Conservation (phyloP, 768 basidiomycete species). For the Hydnomerulius pinastri region DNA sequence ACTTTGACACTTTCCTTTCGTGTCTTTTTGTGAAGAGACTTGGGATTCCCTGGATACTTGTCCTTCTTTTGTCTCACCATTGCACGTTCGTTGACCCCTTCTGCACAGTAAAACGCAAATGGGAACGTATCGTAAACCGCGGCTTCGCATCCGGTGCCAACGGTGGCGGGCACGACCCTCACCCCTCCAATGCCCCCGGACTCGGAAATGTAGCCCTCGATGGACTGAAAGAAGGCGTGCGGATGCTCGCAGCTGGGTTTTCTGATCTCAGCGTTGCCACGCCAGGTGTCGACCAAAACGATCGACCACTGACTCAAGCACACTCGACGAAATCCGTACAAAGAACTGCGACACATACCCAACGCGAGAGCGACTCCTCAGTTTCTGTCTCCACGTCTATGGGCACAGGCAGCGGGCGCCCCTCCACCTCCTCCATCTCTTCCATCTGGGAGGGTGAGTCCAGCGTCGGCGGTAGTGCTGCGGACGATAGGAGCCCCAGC, state of each 20-base stretch:
- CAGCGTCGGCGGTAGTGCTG: no score
- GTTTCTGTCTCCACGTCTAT: slow-evolving; percentile 25
- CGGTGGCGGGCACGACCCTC: slow-evolving; percentile 11
- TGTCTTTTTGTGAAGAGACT: no score
- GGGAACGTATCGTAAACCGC: slow-evolving; percentile 77
- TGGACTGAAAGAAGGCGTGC: slow-evolving; percentile 65
- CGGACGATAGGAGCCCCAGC: background rate
- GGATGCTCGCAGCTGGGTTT: slow-evolving; percentile 54
- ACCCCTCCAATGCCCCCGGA: slow-evolving; percentile 1
- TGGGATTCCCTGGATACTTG: no score
- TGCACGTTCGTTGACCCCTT: background rate
- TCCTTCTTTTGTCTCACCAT: no score
- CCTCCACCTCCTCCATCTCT: slow-evolving; percentile 49
- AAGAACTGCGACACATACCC: slow-evolving; percentile 1
- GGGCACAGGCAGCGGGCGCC: slow-evolving; percentile 31
- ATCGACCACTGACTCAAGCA: slow-evolving; percentile 16
- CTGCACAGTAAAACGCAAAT: slow-evolving; percentile 70
- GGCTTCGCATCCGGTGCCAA: slow-evolving; percentile 51
- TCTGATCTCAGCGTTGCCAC: slow-evolving; percentile 33
- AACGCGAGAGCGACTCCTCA: slow-evolving; percentile 29
- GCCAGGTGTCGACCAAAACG: no score
- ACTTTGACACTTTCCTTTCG: no score
- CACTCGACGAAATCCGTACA: background rate
- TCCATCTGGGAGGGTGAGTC: slow-evolving; percentile 42
- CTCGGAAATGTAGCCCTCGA: slow-evolving; percentile 40